Evolutionary conservation across 805 yeast genomes (phyloP).

Genomic region (Clavispora carvajalis): DNA sequence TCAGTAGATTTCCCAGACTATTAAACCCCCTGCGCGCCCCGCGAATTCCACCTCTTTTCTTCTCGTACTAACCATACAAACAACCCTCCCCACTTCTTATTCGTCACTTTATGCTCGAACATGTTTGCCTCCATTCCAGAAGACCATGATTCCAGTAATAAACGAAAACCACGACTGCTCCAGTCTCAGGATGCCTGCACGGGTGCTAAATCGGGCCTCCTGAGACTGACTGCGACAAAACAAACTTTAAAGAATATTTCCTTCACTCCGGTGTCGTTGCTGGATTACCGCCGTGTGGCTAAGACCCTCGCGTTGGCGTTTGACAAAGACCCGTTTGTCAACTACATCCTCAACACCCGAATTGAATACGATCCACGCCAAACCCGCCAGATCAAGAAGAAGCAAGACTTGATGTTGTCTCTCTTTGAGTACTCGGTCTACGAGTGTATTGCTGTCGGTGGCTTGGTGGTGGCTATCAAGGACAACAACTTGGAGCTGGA

Average conservation of each 20-base stretch:
- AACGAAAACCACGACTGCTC: slow-evolving; percentile 36
- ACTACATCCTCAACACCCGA: slow-evolving; percentile 40
- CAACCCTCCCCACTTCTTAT: not conserved
- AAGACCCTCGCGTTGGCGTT: slow-evolving; percentile 49
- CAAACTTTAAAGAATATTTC: slow-evolving; percentile 11
- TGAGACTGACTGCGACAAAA: slow-evolving; percentile 19
- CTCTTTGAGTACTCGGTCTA: slow-evolving; percentile 50
- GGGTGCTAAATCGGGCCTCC: slow-evolving; percentile 18
- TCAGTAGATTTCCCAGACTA: not conserved
- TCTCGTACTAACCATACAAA: slow-evolving; percentile 2
- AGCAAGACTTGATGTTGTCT: slow-evolving; percentile 41
- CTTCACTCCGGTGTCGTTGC: slow-evolving; percentile 15
- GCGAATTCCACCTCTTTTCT: slow-evolving; percentile 1
- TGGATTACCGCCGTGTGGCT: slow-evolving; percentile 52
- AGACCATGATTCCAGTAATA: slow-evolving; percentile 27
- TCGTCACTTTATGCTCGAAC: slow-evolving; percentile 10
- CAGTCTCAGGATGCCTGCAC: slow-evolving; percentile 30
- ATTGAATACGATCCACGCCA: slow-evolving; percentile 10
- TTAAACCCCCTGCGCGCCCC: slow-evolving; percentile 8
- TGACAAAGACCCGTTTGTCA: slow-evolving; percentile 49
- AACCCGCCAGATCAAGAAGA: slow-evolving; percentile 23
- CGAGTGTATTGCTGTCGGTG: slow-evolving; percentile 46
- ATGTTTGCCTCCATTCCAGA: slow-evolving; percentile 24
- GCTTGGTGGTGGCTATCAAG: slow-evolving; percentile 48
- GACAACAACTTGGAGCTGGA: slow-evolving; percentile 38